A percentile compares a stretch with the other conserved stretches of the same genome.
Conservation (phyloP, 2,329 filamentous ascomycete species). For the Aspergillus latus region DNA sequence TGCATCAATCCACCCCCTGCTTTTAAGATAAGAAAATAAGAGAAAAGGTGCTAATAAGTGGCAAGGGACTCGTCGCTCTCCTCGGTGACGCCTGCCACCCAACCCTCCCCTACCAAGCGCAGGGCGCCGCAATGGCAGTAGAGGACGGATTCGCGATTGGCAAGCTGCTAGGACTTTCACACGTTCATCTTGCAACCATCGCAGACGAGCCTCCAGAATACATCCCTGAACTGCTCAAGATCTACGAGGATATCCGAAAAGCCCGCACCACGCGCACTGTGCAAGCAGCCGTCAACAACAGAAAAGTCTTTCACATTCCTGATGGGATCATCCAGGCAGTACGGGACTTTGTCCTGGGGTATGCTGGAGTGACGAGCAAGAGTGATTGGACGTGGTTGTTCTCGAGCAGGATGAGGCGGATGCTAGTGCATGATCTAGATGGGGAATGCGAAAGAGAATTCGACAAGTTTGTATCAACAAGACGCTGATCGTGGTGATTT, state of each 20-base stretch:
- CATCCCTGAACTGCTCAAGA: not conserved
- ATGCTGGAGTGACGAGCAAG: slow-evolving; percentile 18
- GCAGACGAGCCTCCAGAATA: not conserved
- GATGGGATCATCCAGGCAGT: slow-evolving; percentile 19
- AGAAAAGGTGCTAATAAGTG: too few relatives aligned
- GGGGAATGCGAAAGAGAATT: slow-evolving; percentile 14
- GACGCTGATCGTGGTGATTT: too few relatives aligned
- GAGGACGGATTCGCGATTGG: slow-evolving; percentile 67
- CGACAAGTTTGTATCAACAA: not conserved
- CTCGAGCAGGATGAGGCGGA: slow-evolving; percentile 17
- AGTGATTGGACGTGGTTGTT: slow-evolving; percentile 22
- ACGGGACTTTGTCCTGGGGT: slow-evolving; percentile 16
- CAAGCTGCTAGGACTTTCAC: slow-evolving; percentile 47
- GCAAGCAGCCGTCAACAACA: slow-evolving; percentile 19
- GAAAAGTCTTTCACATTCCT: slow-evolving; percentile 19
- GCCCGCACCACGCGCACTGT: slow-evolving; percentile 21
- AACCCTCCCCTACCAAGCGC: slow-evolving; percentile 28
- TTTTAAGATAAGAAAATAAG: too few relatives aligned
- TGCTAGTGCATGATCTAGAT: slow-evolving; percentile 16
- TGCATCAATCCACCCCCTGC: not conserved
- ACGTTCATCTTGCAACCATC: slow-evolving; percentile 32
- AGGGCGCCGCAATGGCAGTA: slow-evolving; percentile 64
- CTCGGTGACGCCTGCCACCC: slow-evolving; percentile 4
- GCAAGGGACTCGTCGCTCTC: slow-evolving; percentile 19
- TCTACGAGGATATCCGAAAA: slow-evolving; percentile 22